Conservation (phyloP, 2,329 filamentous ascomycete genomes). For the Fusarium sp. region DNA sequence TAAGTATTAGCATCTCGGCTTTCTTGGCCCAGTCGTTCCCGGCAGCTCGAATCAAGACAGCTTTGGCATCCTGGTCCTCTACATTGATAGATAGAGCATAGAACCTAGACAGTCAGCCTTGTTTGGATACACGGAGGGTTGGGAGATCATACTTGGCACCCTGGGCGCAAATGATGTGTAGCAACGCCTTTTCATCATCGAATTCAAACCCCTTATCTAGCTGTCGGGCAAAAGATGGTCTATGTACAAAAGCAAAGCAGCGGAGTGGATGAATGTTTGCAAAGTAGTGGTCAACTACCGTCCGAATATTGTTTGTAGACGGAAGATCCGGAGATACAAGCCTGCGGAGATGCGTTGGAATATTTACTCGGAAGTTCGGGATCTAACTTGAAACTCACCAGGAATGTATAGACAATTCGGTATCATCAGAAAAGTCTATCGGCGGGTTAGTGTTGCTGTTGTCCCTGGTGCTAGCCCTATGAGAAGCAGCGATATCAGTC, state of each 20-base stretch:
- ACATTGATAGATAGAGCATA: slow-evolving; percentile 46
- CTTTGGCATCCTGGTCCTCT: slow-evolving; percentile 45
- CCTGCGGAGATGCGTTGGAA: slow-evolving; percentile 39
- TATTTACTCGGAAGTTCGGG: background rate
- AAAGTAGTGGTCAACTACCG: slow-evolving; percentile 52
- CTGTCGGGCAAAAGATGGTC: slow-evolving; percentile 52
- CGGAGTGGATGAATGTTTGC: slow-evolving; percentile 53
- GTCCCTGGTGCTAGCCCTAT: slow-evolving; percentile 37
- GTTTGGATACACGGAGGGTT: background rate
- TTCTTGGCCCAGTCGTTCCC: slow-evolving; percentile 52
- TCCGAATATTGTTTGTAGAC: slow-evolving; percentile 48
- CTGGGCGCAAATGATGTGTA: slow-evolving; percentile 52
- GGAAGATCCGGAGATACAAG: slow-evolving; percentile 48
- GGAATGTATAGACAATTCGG: slow-evolving; percentile 42
- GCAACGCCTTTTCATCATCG: slow-evolving; percentile 50
- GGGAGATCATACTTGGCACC: slow-evolving; percentile 48
- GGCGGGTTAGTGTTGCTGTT: slow-evolving; percentile 34
- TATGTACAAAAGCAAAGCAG: slow-evolving; percentile 54
- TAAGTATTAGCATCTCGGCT: slow-evolving; percentile 49
- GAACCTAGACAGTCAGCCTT: slow-evolving; percentile 44
- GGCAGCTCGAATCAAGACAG: slow-evolving; percentile 46
- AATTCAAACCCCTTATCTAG: slow-evolving; percentile 50
- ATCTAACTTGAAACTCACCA: slow-evolving; percentile 23
- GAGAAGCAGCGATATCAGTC: slow-evolving; percentile 30
- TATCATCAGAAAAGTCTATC: slow-evolving; percentile 42